Evolutionary conservation across 768 basidiomycete species (phyloP).

Genomic region (Mycena venus): DNA sequence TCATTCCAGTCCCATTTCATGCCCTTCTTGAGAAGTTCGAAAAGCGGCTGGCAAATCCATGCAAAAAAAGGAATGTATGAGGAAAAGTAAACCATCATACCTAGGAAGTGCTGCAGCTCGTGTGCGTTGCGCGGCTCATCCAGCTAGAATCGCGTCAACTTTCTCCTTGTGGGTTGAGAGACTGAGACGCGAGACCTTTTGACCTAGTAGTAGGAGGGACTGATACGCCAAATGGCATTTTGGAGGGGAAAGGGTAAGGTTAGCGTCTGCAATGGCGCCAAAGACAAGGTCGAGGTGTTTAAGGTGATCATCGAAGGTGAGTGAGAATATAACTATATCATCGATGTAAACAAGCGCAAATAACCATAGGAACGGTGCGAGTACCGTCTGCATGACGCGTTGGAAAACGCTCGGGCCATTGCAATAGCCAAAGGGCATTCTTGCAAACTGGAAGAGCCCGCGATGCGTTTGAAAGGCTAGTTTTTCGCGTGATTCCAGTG

Average conservation of each 20-base stretch:
- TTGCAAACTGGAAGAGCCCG: conserved; percentile 55
- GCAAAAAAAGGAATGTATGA: conserved; percentile 51
- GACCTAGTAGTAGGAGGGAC: conserved; percentile 52
- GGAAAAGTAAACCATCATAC: conserved; percentile 54
- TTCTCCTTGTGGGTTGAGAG: conserved; percentile 54
- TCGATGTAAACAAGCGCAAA: conserved; percentile 58
- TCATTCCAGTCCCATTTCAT: conserved; percentile 36
- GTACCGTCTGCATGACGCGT: conserved; percentile 52
- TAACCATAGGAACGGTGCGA: conserved; percentile 52
- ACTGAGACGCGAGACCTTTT: conserved; percentile 53
- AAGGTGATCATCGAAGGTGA: conserved; percentile 45
- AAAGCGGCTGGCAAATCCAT: conserved; percentile 47
- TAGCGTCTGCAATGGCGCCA: conserved; percentile 38
- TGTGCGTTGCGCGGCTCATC: conserved; percentile 38
- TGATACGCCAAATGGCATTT: conserved; percentile 52
- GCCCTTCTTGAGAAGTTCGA: conserved; percentile 46
- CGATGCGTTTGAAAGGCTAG: conserved; percentile 54
- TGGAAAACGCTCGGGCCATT: conserved; percentile 57
- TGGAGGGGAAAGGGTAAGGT: conserved; percentile 40
- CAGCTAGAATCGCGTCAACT: conserved; percentile 48
- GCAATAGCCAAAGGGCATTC: conserved; percentile 55
- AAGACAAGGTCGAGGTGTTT: conserved; percentile 46
- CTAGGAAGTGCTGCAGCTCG: conserved; percentile 49
- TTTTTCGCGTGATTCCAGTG: conserved; percentile 41
- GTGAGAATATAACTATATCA: conserved; percentile 53